Percentiles rank a stretch among this genome's conserved stretches.
Evolutionary conservation across 176 grass and related monocot genomes (phyloP).

Genomic region (Carex cristatella): DNA sequence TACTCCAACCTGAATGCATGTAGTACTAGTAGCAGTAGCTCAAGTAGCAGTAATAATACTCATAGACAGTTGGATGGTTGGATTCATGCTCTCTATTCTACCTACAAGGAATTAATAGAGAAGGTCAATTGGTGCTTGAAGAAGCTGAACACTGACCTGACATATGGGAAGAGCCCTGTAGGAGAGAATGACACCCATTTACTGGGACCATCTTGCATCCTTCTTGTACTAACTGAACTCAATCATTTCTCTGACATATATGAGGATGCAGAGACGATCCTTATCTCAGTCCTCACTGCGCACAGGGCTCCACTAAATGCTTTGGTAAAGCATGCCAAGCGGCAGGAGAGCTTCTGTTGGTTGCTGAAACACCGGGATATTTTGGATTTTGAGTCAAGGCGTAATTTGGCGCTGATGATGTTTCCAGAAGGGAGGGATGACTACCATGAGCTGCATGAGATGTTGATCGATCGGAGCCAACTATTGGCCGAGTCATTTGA

Average conservation of each 20-base stretch:
- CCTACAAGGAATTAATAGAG: constrained; percentile 51
- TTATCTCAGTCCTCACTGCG: constrained; percentile 49
- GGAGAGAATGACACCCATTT: constrained; percentile 38
- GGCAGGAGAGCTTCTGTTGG: constrained; percentile 62
- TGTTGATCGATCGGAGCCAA: constrained; percentile 81
- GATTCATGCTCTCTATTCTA: constrained; percentile 47
- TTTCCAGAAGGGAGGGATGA: constrained; percentile 84
- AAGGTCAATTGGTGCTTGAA: constrained; percentile 58
- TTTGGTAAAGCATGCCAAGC: constrained; percentile 57
- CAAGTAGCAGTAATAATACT: constrained; percentile 17
- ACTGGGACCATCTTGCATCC: constrained; percentile 38
- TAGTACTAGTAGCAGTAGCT: constrained; percentile 18
- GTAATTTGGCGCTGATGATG: constrained; percentile 90
- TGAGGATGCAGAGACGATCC: constrained; percentile 57
- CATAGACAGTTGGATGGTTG: constrained; percentile 49
- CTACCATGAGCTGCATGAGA: constrained; percentile 82
- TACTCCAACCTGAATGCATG: constrained; percentile 10
- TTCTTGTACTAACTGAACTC: constrained; percentile 53
- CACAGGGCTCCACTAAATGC: constrained; percentile 49
- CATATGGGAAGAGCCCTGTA: constrained; percentile 32
- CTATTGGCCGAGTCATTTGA: constrained; percentile 79
- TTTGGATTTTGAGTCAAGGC: constrained; percentile 67
- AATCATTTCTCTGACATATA: constrained; percentile 67
- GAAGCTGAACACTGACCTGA: constrained; percentile 51
- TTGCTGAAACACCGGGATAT: constrained; percentile 80